Evolutionary conservation across 768 basidiomycete genomes (phyloP), one percentile per base, ranked within the genome.

Genomic region (Lactifluus rugatus): DNA sequence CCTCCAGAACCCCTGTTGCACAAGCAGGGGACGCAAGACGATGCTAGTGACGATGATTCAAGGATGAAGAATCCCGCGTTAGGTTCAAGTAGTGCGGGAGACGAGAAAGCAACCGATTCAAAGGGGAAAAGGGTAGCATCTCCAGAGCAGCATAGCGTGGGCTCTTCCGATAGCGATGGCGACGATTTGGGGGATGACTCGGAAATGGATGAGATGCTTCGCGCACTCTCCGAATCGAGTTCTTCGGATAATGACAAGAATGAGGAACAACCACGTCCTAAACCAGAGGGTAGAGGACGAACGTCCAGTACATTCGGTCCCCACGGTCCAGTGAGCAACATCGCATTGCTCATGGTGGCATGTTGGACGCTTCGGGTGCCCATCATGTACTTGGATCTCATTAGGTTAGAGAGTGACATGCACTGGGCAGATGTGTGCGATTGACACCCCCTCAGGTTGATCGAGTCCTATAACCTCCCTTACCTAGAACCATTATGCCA

Each of bases 301-400:
- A 66, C 31, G 47, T 41, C n/a, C 32, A 66, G 54, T 49, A 61
- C 47, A 46, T 64, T 56, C 42, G 52, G 58, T 2, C 74, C 70
- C 48, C 75, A 77, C 56, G 68, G 67, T 10, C 75, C 78, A 1
- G 73, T 72, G 26, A 77, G 76, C 51, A 82, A 75, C 28, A 73
- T 96, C 31, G 81, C 84, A 3, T 76, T 93, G 42, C 74, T 95
- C 4, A 73, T 87, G 17, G 68, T 93, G 4, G 87, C 80, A 2
- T 87, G 85, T 62, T 93, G 89, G 89, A 83, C 80, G 21, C 66
- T 94, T 68, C 78, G 93, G 19, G 69, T 93, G 37, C 91, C 93
- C 0, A 73, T 88, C 11, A 73, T 87, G 64, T 87, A 84, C 65
- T 78, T 77, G 65, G 92, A 96, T 66, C 78, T 95, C 50, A 76